A percentile compares a stretch with the other conserved stretches of the same genome.
These are phyloP conservation scores for Bothriochloa decipiens DNA, from an alignment of 176 grass and related monocot genomes.

Conservation along the genomic window DNA sequence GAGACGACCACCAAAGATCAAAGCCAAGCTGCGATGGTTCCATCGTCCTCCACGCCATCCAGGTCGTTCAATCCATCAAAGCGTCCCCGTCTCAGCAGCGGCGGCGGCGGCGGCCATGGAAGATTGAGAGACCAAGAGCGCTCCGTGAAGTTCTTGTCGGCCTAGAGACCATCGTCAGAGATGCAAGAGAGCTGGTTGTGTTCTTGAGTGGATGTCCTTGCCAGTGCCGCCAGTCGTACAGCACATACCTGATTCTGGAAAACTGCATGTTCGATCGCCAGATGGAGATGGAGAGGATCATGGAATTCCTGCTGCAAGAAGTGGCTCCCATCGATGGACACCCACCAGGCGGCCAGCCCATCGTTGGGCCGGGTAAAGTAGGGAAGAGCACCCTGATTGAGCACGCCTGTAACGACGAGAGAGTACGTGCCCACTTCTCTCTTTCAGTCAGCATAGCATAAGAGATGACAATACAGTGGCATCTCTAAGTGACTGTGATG, in stretches of 20 bases:
- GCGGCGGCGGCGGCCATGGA: no score
- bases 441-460: background rate
- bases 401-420: constrained; percentile 12
- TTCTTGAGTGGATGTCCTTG: background rate
- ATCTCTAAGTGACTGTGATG: background rate
- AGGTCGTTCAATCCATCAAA: background rate
- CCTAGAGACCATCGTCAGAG: background rate
- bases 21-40: no score
- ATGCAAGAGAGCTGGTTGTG: background rate
- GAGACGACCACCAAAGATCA: no score
- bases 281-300: constrained; percentile 4
- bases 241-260: background rate
- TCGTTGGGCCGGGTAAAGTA: background rate
- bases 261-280: constrained; percentile 11
- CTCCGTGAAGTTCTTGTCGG: background rate
- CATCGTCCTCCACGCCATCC: background rate
- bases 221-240: background rate
- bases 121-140: background rate
- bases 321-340: no score
- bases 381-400: constrained; percentile 38
- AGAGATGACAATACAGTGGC: background rate
- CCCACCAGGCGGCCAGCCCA: background rate
- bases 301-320: background rate
- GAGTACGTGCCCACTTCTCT: constrained; percentile 3
- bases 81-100: background rate